Evolutionary conservation across 2,329 filamentous ascomycete species (phyloP), one percentile per base, ranked within the genome.

Genomic region (Cordyceps javanica): DNA sequence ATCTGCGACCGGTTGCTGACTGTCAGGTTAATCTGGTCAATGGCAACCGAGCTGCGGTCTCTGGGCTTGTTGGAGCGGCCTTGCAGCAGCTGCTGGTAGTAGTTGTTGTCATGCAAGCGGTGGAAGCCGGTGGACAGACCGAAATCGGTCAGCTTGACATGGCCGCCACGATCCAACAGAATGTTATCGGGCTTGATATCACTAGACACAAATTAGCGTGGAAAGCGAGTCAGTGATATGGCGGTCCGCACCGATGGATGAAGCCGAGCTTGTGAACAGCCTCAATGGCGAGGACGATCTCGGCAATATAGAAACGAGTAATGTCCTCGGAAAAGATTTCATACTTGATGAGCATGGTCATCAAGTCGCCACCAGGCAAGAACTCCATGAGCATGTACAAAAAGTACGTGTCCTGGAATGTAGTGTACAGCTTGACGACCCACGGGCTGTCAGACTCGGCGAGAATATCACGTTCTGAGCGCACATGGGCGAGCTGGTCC

Each of bases 311-410:
- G 75, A 99, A 99, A 19, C 94, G 86, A 30, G 94, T 99, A 64
- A 99, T 97, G 65, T 99, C 94, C 72, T 97, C 93, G 0, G 91
- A 96, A 73, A 99, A 99, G 72, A 99, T 97, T 72, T 99, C 94
- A 69, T 99, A 99, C 81, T 97, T 99, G 78, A 99, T 99, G 65
- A 99, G 81, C 94, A 99, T 99, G 3, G 94, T 99, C 94, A 99
- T 99, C 72, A 99, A 75, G 77, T 99, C 94, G 73, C 94, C 94
- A 73, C 94, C 94, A 8, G 94, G 94, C 72, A 99, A 82, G 75
- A 97, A 99, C 75, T 99, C 94, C 94, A 99, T 99, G 61, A 99
- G 81, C 87, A 99, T 94, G 78, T 99, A 99, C 36, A 99, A 79
- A 77, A 97, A 99, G 64, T 94, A 93, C 46, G 83, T 82, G 71